Evolutionary conservation across 108 stramenopile species (phyloP), one percentile per base, ranked within the genome.

Genomic region (Mediolabrus comicus): DNA sequence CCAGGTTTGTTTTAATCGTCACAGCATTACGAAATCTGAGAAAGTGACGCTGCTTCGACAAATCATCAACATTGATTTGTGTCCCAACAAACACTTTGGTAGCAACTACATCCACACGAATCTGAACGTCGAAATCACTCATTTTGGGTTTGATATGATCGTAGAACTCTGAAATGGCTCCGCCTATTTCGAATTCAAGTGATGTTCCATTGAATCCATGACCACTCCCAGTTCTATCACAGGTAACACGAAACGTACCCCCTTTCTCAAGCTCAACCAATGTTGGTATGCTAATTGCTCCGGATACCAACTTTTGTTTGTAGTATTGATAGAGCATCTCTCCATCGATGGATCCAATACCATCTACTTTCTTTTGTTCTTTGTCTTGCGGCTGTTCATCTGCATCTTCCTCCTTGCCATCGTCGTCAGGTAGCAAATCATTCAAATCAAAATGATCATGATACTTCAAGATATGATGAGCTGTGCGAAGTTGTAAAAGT

Each of bases 1-100:
- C 87, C 27, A 89, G 68, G 51, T 89, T 89, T 4, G 84, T 83
- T 68, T 89, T 89, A 67, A 89, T 84, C 10, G 87, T 89, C 0
- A 89, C 87, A 2, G 79, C 84, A 65, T 89, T 89, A 2, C 85
- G 79, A 59, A 81, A 89, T 33, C 84, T 69, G 7, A 83, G 66
- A 73, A 86, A 84, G 59, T 86, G 85, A 10, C 87, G 72, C 10
- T 65, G 56, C 69, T 85, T 86, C 33, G 83, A 80, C 24, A 89
- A 46, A 57, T 89, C 87, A 49, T 80, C 75, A 10, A 89, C 72
- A 53, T 89, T 89, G 34, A 86, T 35, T 59, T 89, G 87, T 9
- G 81, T 84, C 0, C 82, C 87, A n/a, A 89, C 72, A 17, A 86
- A 65, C 14, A 84, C 73, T n/a, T 68, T 59, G 13, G 74, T 76